Base-by-base conservation (phyloP, 164 flowering plant genomes). In the Annona cherimola region DNA sequence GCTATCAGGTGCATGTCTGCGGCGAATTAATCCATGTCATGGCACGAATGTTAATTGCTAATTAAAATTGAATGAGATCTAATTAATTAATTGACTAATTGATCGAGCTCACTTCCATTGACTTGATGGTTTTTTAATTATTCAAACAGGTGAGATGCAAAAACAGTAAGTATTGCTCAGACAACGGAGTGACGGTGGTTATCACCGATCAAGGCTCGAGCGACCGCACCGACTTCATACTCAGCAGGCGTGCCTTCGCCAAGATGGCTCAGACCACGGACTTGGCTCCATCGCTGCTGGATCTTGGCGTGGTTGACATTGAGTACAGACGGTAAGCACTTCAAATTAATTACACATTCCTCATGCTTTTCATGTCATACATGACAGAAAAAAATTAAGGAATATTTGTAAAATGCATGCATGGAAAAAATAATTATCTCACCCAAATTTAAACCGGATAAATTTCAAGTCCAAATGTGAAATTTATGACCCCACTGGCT, bases 161-260 rank as follows among this genome's bases (percentile, higher is more conserved):
- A 64, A 79, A 90, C 76, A 77, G 84, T 45, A 61, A 80, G 54
- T 86, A 83, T 60, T 93, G 98, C 83, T 83, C 94, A 18, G 94
- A 89, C 72, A 82, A 86, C 3, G 97, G 98, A 74, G 92, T 81
- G 59, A 92, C 78, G 0, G 88, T 89, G 6, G 97, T 88, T 26
- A 78, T 90, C 61, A 90, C 97, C 0, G 98, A 93, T 79, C 76
- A 75, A 5, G 98, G 98, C 11, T 76, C 88, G 2, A 72, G 94
- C 63, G 83, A 81, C 69, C 65, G 70, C 43, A 86, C 94, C 0
- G 97, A 89, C 69, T 93, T 93, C 66, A 91, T 93, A 67, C 76
- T 93, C 60, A 93, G 92, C 85, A 67, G 62, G 54, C 80, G 81
- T 14, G 93, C 95, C 69, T 93, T 82, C 69, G 50, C 79, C 18